Evolutionary conservation across 257 asterid species (phyloP).

Genomic region (Solanum microdontum): DNA sequence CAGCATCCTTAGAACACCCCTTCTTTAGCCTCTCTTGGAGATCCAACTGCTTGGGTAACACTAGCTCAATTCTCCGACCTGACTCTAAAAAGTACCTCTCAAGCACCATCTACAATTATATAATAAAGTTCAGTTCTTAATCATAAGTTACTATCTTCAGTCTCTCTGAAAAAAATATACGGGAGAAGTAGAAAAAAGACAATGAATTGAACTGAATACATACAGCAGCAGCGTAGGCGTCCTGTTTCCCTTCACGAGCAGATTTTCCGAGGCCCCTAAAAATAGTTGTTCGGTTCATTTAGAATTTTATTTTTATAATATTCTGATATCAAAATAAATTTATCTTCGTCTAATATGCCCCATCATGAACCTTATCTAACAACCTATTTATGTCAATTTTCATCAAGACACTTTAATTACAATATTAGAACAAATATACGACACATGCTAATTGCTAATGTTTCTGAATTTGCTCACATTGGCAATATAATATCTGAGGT

Average conservation of each 20-base stretch:
- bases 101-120: slow-evolving; percentile 55
- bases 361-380: not conserved
- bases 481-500: not conserved
- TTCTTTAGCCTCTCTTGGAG: slow-evolving; percentile 45
- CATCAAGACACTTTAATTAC: not conserved
- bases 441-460: not conserved
- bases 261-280: slow-evolving; percentile 57
- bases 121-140: not conserved
- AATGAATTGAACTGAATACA: not conserved
- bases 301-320: not conserved
- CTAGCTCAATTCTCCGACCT: slow-evolving; percentile 62
- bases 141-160: not conserved
- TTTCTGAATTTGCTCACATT: not conserved
- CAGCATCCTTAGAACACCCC: slow-evolving; percentile 44
- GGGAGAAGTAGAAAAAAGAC: not conserved
- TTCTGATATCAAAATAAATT: not conserved
- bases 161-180: not conserved
- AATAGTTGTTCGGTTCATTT: not conserved
- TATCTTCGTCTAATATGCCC: not conserved
- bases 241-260: slow-evolving; percentile 41
- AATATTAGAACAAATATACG: not conserved
- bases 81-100: slow-evolving; percentile 55
- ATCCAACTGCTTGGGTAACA: slow-evolving; percentile 60
- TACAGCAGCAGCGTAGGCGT: slow-evolving; percentile 93
- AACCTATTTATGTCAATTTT: not conserved